These are phyloP conservation scores for Basidioascus undulatus DNA, from an alignment of 768 basidiomycete species.

Conservation along the genomic window DNA sequence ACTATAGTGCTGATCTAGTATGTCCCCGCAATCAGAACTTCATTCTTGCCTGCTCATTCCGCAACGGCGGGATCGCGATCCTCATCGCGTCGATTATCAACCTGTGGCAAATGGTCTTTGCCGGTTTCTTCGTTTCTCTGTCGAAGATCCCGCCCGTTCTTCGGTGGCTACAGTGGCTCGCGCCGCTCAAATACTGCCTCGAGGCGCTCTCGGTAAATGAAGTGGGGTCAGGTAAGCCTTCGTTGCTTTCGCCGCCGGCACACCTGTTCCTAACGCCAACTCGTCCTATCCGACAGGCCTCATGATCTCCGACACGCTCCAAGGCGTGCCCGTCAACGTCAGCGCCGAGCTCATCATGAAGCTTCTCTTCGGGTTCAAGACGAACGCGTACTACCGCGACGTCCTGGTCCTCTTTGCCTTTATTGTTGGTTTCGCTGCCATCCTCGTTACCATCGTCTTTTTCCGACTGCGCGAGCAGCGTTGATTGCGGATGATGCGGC, in stretches of 20 bases:
- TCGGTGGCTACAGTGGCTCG: constrained; percentile 80
- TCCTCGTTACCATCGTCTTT: constrained; percentile 56
- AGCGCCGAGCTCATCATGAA: constrained; percentile 71
- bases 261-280: no score
- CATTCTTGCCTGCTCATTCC: constrained; percentile 57
- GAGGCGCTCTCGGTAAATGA: constrained; percentile 72
- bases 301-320: constrained; percentile 31
- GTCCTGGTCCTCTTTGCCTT: constrained; percentile 69
- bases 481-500: no score
- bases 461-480: constrained; percentile 50
- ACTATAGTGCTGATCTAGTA: constrained; percentile 13
- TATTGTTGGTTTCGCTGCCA: constrained; percentile 49
- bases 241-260: constrained; percentile 11
- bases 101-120: constrained; percentile 26
- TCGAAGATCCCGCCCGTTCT: constrained; percentile 64
- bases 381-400: constrained; percentile 65
- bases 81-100: constrained; percentile 37
- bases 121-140: constrained; percentile 82
- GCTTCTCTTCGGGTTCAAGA: constrained; percentile 66
- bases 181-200: constrained; percentile 41
- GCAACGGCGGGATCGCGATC: constrained; percentile 73
- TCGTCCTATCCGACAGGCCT: no score
- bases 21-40: constrained; percentile 35
- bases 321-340: constrained; percentile 58
- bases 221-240: constrained; percentile 41